phyloP scores from a whole-genome alignment of 257 asterid species.

The Solanum chiquidenum region DNA sequence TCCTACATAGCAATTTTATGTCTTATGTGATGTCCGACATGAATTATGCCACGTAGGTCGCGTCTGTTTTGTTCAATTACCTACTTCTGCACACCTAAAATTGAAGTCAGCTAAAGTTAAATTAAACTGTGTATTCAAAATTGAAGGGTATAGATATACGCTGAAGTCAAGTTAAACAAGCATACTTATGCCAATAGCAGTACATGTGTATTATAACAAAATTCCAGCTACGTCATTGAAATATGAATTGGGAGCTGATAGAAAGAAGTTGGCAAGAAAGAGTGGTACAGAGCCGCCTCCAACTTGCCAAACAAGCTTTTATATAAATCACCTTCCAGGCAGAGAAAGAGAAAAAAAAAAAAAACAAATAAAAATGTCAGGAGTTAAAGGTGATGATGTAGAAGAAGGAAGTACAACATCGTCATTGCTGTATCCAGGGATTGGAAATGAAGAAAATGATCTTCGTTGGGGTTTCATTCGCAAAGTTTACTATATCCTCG shows the following conservation, averaged over 20 bases:
- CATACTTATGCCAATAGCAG: not conserved
- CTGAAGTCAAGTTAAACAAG: no score
- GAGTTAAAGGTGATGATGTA: constrained; percentile 9
- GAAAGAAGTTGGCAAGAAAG: not conserved
- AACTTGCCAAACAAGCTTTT: not conserved
- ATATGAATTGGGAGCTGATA: not conserved
- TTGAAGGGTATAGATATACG: no score
- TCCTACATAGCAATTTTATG: not conserved
- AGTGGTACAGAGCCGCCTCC: not conserved
- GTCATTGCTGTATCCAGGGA: constrained; percentile 61
- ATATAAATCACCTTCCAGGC: not conserved
- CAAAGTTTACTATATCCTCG: constrained; percentile 75
- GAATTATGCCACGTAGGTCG: not conserved
- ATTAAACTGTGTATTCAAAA: no score
- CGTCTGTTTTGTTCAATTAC: not conserved
- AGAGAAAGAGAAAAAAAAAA: not conserved
- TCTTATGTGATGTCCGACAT: not conserved
- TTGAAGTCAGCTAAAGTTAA: no score
- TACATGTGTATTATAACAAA: not conserved
- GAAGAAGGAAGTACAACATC: constrained; percentile 21
- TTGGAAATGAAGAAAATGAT: constrained; percentile 76
- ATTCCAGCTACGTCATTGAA: not conserved
- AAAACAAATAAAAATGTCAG: not conserved
- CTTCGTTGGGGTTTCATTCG: constrained; percentile 96
- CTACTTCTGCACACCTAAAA: not conserved